Conservation (phyloP, 495 filamentous ascomycete species). For the Chaetomium fimeti region DNA sequence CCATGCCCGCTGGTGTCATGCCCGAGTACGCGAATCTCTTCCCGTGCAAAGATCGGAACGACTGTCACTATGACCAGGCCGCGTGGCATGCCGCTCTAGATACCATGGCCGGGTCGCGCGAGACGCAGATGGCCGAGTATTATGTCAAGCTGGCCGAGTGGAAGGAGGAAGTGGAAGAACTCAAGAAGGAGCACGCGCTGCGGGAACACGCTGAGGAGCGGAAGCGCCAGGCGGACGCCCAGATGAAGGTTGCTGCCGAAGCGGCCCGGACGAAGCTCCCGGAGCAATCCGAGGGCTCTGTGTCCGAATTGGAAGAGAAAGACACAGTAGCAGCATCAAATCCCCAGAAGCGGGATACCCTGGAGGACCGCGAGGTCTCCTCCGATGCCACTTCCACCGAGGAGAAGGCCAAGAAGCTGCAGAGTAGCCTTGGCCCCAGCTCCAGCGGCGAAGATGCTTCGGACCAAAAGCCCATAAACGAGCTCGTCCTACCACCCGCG, state of each 20-base stretch:
- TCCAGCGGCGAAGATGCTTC: not conserved
- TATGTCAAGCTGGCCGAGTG: conserved; percentile 36
- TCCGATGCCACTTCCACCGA: not conserved
- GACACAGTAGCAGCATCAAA: not conserved
- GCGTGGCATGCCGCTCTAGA: conserved; percentile 59
- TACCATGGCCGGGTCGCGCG: conserved; percentile 41
- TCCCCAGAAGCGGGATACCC: conserved; percentile 4
- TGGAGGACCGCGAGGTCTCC: not conserved
- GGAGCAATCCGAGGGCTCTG: not conserved
- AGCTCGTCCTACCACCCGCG: conserved; percentile 28
- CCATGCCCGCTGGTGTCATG: conserved; percentile 83
- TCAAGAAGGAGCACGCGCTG: conserved; percentile 24
- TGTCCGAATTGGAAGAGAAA: conserved; percentile 13
- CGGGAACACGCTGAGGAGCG: conserved; percentile 16
- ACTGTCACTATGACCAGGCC: conserved; percentile 77
- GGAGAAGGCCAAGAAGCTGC: conserved; percentile 2
- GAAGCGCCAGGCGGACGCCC: conserved; percentile 5
- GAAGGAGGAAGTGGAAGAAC: conserved; percentile 31
- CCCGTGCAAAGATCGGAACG: conserved; percentile 61
- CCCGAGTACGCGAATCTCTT: conserved; percentile 69
- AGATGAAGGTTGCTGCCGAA: conserved; percentile 23
- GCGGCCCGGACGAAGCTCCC: conserved; percentile 20
- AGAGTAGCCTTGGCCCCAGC: conserved; percentile 10
- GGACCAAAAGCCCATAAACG: conserved; percentile 3
- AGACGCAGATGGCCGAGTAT: conserved; percentile 44